Conservation (phyloP, 1,284 basidiomycete species). For the Megacollybia platyphylla region DNA sequence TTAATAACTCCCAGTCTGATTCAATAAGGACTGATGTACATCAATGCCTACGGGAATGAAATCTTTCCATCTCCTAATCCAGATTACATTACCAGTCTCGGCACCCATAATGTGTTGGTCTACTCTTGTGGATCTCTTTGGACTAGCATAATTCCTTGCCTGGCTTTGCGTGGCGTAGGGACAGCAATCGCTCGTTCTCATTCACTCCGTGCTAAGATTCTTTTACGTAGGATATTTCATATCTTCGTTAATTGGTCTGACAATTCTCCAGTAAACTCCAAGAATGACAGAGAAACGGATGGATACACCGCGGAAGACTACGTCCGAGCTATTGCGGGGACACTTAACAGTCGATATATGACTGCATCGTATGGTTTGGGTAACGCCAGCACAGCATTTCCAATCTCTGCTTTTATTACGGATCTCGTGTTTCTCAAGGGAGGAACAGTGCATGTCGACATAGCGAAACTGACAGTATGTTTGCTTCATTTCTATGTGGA, state of each 20-base stretch:
- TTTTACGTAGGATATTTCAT: constrained; percentile 51
- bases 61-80: constrained; percentile 83
- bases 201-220: constrained; percentile 67
- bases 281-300: constrained; percentile 85
- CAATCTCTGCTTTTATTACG: constrained; percentile 66
- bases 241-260: constrained; percentile 1
- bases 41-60: constrained; percentile 87
- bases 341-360: constrained; percentile 55
- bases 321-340: constrained; percentile 63
- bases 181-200: constrained; percentile 67
- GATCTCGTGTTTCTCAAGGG: constrained; percentile 73
- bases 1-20: constrained; percentile 4
- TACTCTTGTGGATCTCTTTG: constrained; percentile 91
- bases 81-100: constrained; percentile 62
- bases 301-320: constrained; percentile 82
- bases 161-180: constrained; percentile 78
- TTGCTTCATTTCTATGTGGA: background rate
- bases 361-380: constrained; percentile 32
- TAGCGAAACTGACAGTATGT: constrained; percentile 47
- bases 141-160: constrained; percentile 86
- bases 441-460: constrained; percentile 50
- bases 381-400: constrained; percentile 47
- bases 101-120: constrained; percentile 60
- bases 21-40: constrained; percentile 70
- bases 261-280: constrained; percentile 59